Base-by-base conservation (phyloP, 2,329 filamentous ascomycete genomes). In the Cadophora malorum region DNA sequence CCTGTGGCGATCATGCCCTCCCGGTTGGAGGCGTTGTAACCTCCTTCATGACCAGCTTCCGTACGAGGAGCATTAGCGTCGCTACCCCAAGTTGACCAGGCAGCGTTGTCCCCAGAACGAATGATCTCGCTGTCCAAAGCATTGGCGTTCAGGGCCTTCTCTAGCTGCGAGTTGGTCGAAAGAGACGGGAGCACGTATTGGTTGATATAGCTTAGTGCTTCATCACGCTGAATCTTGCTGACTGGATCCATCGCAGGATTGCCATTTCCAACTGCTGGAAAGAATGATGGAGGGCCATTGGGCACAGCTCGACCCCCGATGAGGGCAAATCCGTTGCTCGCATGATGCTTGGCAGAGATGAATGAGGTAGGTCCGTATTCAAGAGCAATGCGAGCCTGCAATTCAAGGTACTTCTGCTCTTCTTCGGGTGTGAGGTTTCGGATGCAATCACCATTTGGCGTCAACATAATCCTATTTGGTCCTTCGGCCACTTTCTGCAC, bases 371-470 rank as follows among this genome's bases (percentile, higher is more conserved):
- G 86, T 63, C 82, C 83, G 58, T 82, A 80, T 16, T 84, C 82
- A 47, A 81, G 80, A 9, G 85, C 83, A 55, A 92, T 80, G 7
- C 80, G 80, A 59, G 83, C 81, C 78, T 95, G 92, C 5, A 95
- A 83, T 62, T 87, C 83, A 12, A 95, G 81, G 72, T 91, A 94
- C 4, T 85, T 85, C 41, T 89, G 83, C 75, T 94, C 91, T 70
- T 94, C 89, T 52, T 90, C 87, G 4, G 84, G 80, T 0, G 84
- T 88, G 64, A 96, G 80, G 67, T 91, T 90, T 71, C 90, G 88
- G n/a, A 95, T 83, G 76, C 91, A 92, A 70, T 92, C 89, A 12
- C 92, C 91, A 69, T 91, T 89, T 0, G 91, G 90, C 0, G 91
- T 94, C 63, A 94, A 87, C 72, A 94, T 84, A 70, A 91, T 88